Base-by-base conservation (phyloP, 169 alveolate species). In the Ichthyophthirius multifiliis region DNA sequence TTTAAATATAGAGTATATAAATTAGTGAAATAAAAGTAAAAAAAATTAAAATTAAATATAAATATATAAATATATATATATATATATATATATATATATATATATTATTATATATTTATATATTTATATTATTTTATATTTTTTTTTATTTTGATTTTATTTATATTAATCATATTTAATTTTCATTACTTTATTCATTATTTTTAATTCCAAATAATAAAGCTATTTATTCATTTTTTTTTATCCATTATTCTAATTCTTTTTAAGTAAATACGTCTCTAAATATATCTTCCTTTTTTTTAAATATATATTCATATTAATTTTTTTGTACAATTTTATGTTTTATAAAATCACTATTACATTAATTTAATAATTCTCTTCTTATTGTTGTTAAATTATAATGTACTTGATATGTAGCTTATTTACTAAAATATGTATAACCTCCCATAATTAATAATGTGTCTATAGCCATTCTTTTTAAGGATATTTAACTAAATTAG, bases 361-460 rank as follows among this genome's bases (percentile, higher is more conserved):
- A 55, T 27, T 55, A 34, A 55, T 55, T 39, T 3, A 55, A 34
- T 55, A 55, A 27, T 9, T 41, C 77, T 44, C 41, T 67, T 39
- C 77, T 34, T 31, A 67, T 10, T 1, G 77, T 47, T 18, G 43
- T 37, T 23, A 67, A 39, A 39, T 67, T 41, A 18, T 34, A 15
- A 67, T 67, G 41, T 0, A 67, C 77, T 16, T 34, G 23, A 20
- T 67, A 67, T 6, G 77, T 67, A 18, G 77, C 77, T 6, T n/a
- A 35, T 67, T 67, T 67, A 18, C 62, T 37, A 67, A 67, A 67
- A 7, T 67, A 39, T 10, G 30, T 37, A 39, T 67, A 67, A n/a
- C 77, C 77, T 16, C 77, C 77, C 77, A 67, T 34, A 34, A 67
- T 62, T 12, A 67, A 5, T 12, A 37, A 27, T 37, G 77, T 39